Percentiles rank a stretch among this genome's conserved stretches.
Evolutionary conservation across 768 basidiomycete species (phyloP).

Genomic region (Mycena rosella): DNA sequence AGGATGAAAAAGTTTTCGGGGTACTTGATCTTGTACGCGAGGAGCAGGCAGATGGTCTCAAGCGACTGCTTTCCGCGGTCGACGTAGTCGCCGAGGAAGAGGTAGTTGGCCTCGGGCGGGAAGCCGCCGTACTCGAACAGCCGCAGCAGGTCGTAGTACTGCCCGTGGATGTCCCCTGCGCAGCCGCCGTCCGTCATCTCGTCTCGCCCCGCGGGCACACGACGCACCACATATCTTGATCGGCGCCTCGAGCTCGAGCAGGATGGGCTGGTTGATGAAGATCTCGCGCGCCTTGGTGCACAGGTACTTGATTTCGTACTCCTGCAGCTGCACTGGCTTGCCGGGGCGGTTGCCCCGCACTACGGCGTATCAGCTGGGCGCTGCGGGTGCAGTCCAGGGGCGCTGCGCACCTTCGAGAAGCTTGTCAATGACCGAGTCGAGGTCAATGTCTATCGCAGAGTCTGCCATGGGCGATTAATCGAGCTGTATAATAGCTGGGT

Average conservation of each 20-base stretch:
- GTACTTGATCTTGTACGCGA: constrained; percentile 99
- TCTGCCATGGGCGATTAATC: constrained; percentile 71
- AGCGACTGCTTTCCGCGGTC: constrained; percentile 99
- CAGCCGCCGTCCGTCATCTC: constrained; percentile 22
- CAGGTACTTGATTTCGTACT: constrained; percentile 99
- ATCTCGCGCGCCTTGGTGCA: constrained; percentile 99
- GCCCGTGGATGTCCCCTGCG: constrained; percentile 97
- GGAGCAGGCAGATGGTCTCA: constrained; percentile 98
- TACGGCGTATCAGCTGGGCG: constrained; percentile 44
- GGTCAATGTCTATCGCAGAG: constrained; percentile 92
- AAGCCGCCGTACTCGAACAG: constrained; percentile 99
- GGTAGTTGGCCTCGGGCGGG: constrained; percentile 99
- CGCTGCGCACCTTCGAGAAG: constrained; percentile 90
- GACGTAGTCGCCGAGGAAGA: constrained; percentile 99
- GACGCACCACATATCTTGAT: constrained; percentile 97
- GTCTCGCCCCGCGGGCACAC: constrained; percentile 8
- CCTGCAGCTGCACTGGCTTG: constrained; percentile 97
- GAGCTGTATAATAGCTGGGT: constrained; percentile 19
- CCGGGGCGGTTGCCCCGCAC: constrained; percentile 99
- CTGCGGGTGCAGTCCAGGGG: constrained; percentile 28
- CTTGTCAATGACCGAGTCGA: constrained; percentile 99
- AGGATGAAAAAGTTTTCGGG: constrained; percentile 99
- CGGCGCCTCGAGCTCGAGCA: constrained; percentile 97
- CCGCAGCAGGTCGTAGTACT: constrained; percentile 98
- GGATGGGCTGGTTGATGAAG: constrained; percentile 98